Conservation (phyloP, 2,329 filamentous ascomycete species). For the Canariomyces notabilis region DNA sequence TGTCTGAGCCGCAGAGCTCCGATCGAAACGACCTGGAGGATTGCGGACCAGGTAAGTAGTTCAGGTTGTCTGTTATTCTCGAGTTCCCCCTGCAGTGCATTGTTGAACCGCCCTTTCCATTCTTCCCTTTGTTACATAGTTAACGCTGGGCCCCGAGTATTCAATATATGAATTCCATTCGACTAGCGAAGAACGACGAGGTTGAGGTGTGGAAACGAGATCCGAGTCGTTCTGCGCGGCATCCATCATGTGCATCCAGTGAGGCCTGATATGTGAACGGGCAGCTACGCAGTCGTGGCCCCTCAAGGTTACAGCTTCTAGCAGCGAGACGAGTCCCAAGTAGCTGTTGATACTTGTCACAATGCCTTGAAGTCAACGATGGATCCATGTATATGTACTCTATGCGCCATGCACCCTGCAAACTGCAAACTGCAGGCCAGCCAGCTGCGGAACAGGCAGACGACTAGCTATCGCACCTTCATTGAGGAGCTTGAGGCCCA, state of each 20-base stretch:
- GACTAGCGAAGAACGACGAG: not conserved
- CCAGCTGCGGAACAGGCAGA: too few relatives aligned
- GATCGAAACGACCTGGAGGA: too few relatives aligned
- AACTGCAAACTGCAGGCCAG: too few relatives aligned
- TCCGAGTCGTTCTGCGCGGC: not conserved
- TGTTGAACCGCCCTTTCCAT: conserved; percentile 2
- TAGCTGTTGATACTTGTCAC: not conserved
- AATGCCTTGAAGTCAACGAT: conserved; percentile 12
- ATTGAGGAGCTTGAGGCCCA: too few relatives aligned
- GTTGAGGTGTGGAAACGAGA: not conserved
- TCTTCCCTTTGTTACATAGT: too few relatives aligned
- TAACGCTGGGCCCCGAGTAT: conserved; percentile 8
- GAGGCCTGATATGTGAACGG: not conserved
- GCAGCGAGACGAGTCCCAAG: not conserved
- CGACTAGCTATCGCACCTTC: too few relatives aligned
- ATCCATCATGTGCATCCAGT: not conserved
- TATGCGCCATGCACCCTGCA: conserved; percentile 21
- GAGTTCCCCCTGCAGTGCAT: too few relatives aligned
- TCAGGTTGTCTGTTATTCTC: too few relatives aligned
- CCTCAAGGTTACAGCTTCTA: not conserved
- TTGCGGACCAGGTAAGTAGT: too few relatives aligned
- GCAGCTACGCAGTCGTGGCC: not conserved
- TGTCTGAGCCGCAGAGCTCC: too few relatives aligned
- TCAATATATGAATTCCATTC: conserved; percentile 4
- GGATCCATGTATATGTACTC: conserved; percentile 13